Percentiles rank a stretch among this genome's conserved stretches.
These are phyloP conservation scores for Aspergillus ochraceus DNA, from an alignment of 2,329 filamentous ascomycete species.

Conservation along the genomic window DNA sequence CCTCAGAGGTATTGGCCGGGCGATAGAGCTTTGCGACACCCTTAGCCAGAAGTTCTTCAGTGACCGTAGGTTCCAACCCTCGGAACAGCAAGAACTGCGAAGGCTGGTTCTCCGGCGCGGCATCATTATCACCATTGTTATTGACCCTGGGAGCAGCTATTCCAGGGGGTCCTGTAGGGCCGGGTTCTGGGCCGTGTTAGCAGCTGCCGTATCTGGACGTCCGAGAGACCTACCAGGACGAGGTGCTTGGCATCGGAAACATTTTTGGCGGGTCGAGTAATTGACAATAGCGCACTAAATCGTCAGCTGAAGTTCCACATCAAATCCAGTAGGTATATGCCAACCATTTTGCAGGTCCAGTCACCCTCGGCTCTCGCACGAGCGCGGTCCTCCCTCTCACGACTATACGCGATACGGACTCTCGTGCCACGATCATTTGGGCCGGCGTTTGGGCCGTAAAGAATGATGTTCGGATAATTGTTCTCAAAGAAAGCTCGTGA, in stretches of 20 bases:
- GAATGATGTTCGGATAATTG: constrained; percentile 51
- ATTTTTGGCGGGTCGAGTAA: constrained; percentile 56
- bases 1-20: constrained; percentile 40
- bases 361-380: constrained; percentile 53
- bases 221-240: constrained; percentile 49
- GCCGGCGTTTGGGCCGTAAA: constrained; percentile 47
- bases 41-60: constrained; percentile 69
- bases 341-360: constrained; percentile 57
- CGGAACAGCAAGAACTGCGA: constrained; percentile 77
- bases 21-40: constrained; percentile 75
- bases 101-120: constrained; percentile 56
- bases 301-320: background rate
- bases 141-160: constrained; percentile 45
- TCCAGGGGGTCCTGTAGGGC: constrained; percentile 34
- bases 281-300: constrained; percentile 57
- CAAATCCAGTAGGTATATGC: constrained; percentile 2
- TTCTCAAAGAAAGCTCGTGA: constrained; percentile 55
- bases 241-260: constrained; percentile 59
- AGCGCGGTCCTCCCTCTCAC: constrained; percentile 53
- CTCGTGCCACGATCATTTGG: constrained; percentile 44
- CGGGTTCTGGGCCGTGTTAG: constrained; percentile 24
- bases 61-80: constrained; percentile 68
- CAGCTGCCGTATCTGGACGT: background rate
- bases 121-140: constrained; percentile 57
- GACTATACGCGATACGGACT: constrained; percentile 55